Evolutionary conservation across 2,329 filamentous ascomycete species (phyloP), one percentile per base, ranked within the genome.

Genomic region (Hysterium pulicare): DNA sequence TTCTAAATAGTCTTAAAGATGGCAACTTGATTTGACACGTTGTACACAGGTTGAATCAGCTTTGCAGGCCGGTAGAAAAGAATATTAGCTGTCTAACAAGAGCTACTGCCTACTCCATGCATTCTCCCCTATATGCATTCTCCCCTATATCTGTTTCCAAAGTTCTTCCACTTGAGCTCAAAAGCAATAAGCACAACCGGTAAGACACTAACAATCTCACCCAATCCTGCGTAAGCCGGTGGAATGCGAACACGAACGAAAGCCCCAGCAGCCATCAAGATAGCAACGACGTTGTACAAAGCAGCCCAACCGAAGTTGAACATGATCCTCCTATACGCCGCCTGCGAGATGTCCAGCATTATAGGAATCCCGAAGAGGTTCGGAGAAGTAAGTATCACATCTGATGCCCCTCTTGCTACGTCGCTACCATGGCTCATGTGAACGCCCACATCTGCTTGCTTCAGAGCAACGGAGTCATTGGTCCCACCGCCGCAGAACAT

Each of bases 401-500:
- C 84, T 0, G 87, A 83, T 0, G 84, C 83, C 2, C 72, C 74
- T 41, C 78, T 71, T 0, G 87, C 83, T 1, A 90, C 72, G 43
- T 89, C 85, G 6, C 49, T 54, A 26, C 48, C 71, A 42, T 71
- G 73, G 45, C 77, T 77, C 59, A 91, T 78, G 50, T 87, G 83
- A 0, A 90, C 71, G 21, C 87, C 87, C 21, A 91, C 76, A 5
- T 77, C 77, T 1, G 87, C 84, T 57, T 83, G 78, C 0, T 84
- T 81, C 2, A 91, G 73, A 0, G 87, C 87, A 2, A 80, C 73
- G 0, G 87, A 84, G 55, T 91, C 87, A 60, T 91, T 91, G 11
- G 84, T 89, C 2, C 87, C 87, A 53, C 91, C 87, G 24, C 87
- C 87, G 38, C 79, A 77, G 62, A 91, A 90, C 5, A 90, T 63